phyloP scores from a whole-genome alignment of 2,329 filamentous ascomycete genomes.

The Rutstroemia sp. region DNA sequence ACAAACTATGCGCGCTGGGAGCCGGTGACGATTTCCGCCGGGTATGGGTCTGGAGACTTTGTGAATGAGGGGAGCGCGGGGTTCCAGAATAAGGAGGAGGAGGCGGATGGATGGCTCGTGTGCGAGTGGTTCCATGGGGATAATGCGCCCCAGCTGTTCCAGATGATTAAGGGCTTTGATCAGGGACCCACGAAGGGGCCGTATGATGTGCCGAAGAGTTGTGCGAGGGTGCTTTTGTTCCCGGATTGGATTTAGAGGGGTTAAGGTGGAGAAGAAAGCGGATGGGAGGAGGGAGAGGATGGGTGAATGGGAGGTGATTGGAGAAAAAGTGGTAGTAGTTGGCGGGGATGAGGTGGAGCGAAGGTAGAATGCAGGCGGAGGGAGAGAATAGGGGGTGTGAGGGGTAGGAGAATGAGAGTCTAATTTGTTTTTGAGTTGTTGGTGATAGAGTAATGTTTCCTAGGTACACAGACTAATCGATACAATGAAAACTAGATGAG shows the following conservation, averaged over 20 bases:
- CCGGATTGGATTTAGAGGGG: constrained; percentile 9
- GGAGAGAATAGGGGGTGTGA: too few species aligned
- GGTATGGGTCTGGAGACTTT: constrained; percentile 14
- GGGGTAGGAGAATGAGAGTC: too few species aligned
- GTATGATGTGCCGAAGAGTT: constrained; percentile 12
- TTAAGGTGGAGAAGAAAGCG: neutral
- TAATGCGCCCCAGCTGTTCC: constrained; percentile 22
- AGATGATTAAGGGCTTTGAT: constrained; percentile 19
- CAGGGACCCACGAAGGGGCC: neutral
- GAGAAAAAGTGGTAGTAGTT: neutral
- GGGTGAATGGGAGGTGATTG: neutral
- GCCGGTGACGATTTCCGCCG: constrained; percentile 11
- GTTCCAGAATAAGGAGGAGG: constrained; percentile 10
- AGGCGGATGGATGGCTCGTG: constrained; percentile 21
- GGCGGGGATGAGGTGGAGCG: neutral
- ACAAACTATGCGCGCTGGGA: constrained; percentile 18
- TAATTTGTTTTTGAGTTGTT: too few species aligned
- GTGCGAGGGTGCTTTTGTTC: constrained; percentile 15
- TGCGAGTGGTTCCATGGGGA: constrained; percentile 23
- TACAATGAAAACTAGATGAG: too few species aligned
- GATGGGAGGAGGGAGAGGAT: neutral
- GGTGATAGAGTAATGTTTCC: too few species aligned
- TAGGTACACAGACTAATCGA: too few species aligned
- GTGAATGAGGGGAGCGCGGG: constrained; percentile 11
- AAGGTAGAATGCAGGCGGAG: too few species aligned